Base-by-base conservation (phyloP, 176 grass and related monocot genomes). In the Ananas comosus region DNA sequence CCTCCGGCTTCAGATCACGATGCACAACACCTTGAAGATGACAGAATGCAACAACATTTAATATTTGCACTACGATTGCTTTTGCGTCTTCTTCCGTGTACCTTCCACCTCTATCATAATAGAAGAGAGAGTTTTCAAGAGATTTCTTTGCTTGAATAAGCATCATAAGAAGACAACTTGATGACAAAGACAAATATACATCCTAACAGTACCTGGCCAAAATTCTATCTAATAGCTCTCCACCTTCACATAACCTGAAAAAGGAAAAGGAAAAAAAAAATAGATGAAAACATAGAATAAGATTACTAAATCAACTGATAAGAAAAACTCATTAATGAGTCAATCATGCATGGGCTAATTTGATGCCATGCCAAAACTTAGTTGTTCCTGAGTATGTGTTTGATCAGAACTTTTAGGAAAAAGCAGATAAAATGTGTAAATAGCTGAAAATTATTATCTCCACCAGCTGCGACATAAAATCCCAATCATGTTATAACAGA, bases 21-120 rank as follows among this genome's bases (percentile, higher is more conserved):
- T 99, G 94, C 13, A 99, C 90, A 73, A 99, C 94, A 74, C 94
- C 94, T 72, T 99, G 94, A 83, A 99, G 89, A 93, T 99, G 94
- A 81, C 94, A 99, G 75, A 91, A 99, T 53, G 90, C 80, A 70
- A 99, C 87, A 24, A 99, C 82, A 18, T 81, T 88, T 78, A 99
- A 79, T 84, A 99, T 99, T 78, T 99, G 94, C 84, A 99, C 82
- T 61, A 99, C 72, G 4, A 99, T 93, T 5, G 82, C 78, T 99
- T 99, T 99, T 74, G 94, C 87, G 51, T 99, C 90, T 85, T 99
- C 90, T 85, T 99, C 94, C 13, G 85, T 90, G 79, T 93, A 99
- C 69, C 94, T 91, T 80, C 94, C 94, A 64, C 94, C 94, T 84
- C 94, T 93, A 82, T 71, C 89, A 87, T 59, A 90, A 48, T 85